Evolutionary conservation across 371 early-diverging fungal genomes (phyloP), one percentile per base, ranked within the genome.

Genomic region (Coemansia sp.): DNA sequence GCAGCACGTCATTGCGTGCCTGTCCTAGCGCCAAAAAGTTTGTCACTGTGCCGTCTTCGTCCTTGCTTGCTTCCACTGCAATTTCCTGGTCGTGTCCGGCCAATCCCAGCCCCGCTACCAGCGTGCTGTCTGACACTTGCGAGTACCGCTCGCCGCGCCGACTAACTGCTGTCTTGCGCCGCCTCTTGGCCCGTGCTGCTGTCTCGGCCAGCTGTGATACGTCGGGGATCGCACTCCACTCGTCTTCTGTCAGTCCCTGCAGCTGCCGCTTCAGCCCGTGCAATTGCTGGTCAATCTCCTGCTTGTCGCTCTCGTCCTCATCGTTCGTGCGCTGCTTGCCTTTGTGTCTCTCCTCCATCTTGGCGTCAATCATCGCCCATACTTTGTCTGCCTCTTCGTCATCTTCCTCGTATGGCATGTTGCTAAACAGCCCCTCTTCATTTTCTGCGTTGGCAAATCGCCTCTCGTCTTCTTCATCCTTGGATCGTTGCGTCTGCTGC

Each of bases 341-440:
- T 26, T 56, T 68, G 55, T 68, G 84, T 45, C 97, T 83, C 69
- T 93, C 91, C 70, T 93, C 95, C 92, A 96, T 94, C 64, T 89
- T 90, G 16, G 83, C 79, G 65, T 96, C 98, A 34, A 34, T 34
- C 37, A 34, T 34, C 37, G 37, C 37, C 37, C 37, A 98, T 5
- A 97, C 92, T 50, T 85, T 79, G 73, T 97, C 97, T 0, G 99
- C 99, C 74, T 98, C 99, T 77, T 95, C 97, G 73, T 98, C 98
- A 75, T 97, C 97, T 47, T 90, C 90, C 63, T 95, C 97, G 68
- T 97, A 95, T 2, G 95, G 95, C 34, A 86, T 85, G 3, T 87
- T 82, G 61, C 88, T 87, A 78, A 96, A 96, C 31, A 98, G 80
- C 22, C 95, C 96, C 0, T 89, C 88, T 67, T 97, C 97, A 67